Evolutionary conservation across 2,329 filamentous ascomycete species (phyloP).

Genomic region (Alternaria postmessia): DNA sequence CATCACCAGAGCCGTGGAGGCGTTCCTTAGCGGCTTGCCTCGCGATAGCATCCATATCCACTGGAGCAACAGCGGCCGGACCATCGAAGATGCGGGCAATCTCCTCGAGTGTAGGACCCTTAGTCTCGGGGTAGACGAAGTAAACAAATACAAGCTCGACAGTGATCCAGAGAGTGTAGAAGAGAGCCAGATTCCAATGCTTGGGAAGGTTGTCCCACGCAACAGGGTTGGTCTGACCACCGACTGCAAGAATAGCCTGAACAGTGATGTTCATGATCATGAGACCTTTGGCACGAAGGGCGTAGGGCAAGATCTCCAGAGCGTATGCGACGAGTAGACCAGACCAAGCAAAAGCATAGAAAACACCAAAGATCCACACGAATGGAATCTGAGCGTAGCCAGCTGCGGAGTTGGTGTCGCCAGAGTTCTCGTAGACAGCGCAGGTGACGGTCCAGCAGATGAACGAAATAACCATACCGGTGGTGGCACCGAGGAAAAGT

Average conservation of each 20-base stretch:
- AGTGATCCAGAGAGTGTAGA: constrained; percentile 70
- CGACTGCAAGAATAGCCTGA: constrained; percentile 69
- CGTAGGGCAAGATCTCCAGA: constrained; percentile 60
- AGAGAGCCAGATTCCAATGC: constrained; percentile 69
- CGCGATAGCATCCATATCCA: constrained; percentile 35
- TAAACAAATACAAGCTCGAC: constrained; percentile 68
- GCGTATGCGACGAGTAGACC: constrained; percentile 65
- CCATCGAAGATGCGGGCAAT: constrained; percentile 75
- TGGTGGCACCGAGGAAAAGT: constrained; percentile 59
- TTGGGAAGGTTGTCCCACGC: constrained; percentile 67
- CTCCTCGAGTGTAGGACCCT: constrained; percentile 73
- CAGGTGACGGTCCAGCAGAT: constrained; percentile 50
- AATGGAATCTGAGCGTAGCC: constrained; percentile 59
- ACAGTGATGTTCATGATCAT: constrained; percentile 69
- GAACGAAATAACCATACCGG: constrained; percentile 48
- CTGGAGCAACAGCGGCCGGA: constrained; percentile 56
- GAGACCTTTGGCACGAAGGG: constrained; percentile 59
- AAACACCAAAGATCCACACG: constrained; percentile 60
- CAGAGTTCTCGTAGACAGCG: constrained; percentile 40
- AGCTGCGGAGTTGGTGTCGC: constrained; percentile 41
- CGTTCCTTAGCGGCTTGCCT: constrained; percentile 27
- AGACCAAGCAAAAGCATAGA: constrained; percentile 66
- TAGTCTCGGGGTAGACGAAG: constrained; percentile 61
- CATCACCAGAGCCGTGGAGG: constrained; percentile 14
- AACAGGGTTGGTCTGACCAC: constrained; percentile 68